phyloP scores from a whole-genome alignment of 179 eudicot species.

The Spinacia oleracea region DNA sequence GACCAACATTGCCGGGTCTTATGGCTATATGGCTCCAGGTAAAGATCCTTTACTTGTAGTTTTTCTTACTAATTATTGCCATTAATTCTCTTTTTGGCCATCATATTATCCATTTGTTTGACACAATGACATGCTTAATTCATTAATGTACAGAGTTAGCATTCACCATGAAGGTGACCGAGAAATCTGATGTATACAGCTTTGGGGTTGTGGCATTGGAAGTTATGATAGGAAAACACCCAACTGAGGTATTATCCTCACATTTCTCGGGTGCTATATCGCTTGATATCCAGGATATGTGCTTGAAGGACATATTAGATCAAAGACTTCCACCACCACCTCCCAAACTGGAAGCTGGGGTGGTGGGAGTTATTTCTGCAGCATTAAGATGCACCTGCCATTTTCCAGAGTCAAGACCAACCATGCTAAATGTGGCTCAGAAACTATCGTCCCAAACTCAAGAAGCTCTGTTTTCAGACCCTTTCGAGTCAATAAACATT shows the following conservation, averaged over 20 bases:
- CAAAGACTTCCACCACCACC: constrained; percentile 33
- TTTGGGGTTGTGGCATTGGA: constrained; percentile 47
- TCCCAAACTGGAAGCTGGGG: constrained; percentile 22
- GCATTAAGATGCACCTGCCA: constrained; percentile 31
- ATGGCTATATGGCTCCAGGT: constrained; percentile 65
- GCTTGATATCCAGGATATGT: constrained; percentile 20
- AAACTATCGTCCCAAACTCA: constrained; percentile 1
- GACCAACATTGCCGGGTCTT: constrained; percentile 50
- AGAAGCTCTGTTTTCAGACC: background rate
- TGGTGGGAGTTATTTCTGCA: constrained; percentile 22
- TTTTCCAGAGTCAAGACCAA: constrained; percentile 34
- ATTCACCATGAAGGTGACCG: constrained; percentile 42
- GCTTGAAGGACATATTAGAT: constrained; percentile 26
- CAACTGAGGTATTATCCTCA: constrained; percentile 30
- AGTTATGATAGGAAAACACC: constrained; percentile 47
- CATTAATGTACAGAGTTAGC: constrained; percentile 37
- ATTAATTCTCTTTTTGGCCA: background rate
- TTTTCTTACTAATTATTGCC: background rate
- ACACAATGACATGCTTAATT: background rate
- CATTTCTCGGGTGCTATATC: constrained; percentile 10
- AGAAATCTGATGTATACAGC: constrained; percentile 50
- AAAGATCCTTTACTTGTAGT: background rate
- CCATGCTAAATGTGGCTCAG: constrained; percentile 32
- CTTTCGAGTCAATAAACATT: constrained; percentile 5
- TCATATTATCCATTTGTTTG: background rate